Evolutionary conservation across 2,329 filamentous ascomycete genomes (phyloP).

Genomic region (Volutella citrinella): DNA sequence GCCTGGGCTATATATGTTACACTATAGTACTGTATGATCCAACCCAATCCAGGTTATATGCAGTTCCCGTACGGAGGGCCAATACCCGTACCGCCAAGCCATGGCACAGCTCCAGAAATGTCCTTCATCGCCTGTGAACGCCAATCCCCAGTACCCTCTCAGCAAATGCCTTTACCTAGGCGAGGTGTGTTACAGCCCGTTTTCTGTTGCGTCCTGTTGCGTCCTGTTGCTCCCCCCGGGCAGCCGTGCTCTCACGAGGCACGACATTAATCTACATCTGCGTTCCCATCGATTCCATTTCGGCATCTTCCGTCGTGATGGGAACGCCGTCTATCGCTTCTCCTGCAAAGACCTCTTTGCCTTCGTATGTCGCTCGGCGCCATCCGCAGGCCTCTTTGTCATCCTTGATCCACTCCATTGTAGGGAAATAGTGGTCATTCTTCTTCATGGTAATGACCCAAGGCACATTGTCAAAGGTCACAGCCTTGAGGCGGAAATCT

Average conservation of each 20-base stretch:
- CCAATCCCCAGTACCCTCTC: slow-evolving; percentile 22
- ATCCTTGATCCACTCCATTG: slow-evolving; percentile 68
- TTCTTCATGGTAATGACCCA: slow-evolving; percentile 99
- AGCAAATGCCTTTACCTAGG: slow-evolving; percentile 9
- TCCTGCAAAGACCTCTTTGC: slow-evolving; percentile 49
- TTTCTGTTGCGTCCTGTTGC: too few species aligned
- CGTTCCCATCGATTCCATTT: slow-evolving; percentile 35
- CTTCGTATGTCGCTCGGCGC: slow-evolving; percentile 61
- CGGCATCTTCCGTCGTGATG: slow-evolving; percentile 39
- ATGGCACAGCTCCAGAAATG: slow-evolving; percentile 30
- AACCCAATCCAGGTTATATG: slow-evolving; percentile 7
- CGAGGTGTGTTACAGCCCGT: too few species aligned
- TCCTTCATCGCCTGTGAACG: slow-evolving; percentile 38
- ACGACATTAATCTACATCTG: background rate
- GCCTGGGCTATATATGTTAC: slow-evolving; percentile 13
- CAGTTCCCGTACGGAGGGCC: too few species aligned
- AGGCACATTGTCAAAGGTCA: slow-evolving; percentile 96
- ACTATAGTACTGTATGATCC: slow-evolving; percentile 7
- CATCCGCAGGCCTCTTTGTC: slow-evolving; percentile 56
- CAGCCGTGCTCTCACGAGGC: too few species aligned
- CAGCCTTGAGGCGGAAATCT: slow-evolving; percentile 95
- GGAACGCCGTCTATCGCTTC: slow-evolving; percentile 52
- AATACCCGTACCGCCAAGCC: too few species aligned
- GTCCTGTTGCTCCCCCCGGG: too few species aligned
- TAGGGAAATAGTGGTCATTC: slow-evolving; percentile 92